Evolutionary conservation across 2,329 filamentous ascomycete species (phyloP).

Genomic region (Xylariaceae sp.): DNA sequence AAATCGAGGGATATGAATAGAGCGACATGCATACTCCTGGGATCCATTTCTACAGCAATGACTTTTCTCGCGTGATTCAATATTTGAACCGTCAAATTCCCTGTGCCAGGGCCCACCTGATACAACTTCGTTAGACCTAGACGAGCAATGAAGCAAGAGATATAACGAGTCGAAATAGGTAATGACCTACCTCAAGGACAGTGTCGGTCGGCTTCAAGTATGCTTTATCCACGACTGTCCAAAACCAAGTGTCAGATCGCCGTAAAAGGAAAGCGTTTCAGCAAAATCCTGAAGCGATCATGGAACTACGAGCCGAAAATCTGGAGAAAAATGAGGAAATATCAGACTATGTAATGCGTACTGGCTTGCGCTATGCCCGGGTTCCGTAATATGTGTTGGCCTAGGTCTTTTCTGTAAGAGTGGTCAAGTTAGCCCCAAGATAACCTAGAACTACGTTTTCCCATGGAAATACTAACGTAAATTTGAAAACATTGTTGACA

Average conservation of each 20-base stretch:
- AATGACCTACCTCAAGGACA: slow-evolving; percentile 79
- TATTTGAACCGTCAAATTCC: slow-evolving; percentile 83
- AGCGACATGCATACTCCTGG: slow-evolving; percentile 51
- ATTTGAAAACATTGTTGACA: slow-evolving; percentile 89
- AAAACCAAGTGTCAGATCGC: slow-evolving; percentile 61
- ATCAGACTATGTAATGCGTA: not conserved
- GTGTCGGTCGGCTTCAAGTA: slow-evolving; percentile 84
- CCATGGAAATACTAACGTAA: slow-evolving; percentile 46
- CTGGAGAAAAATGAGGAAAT: not conserved
- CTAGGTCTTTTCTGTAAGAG: slow-evolving; percentile 52
- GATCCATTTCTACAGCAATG: slow-evolving; percentile 84
- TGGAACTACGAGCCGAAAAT: not conserved
- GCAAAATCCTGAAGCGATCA: not conserved
- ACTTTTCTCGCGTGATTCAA: slow-evolving; percentile 78
- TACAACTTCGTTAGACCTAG: slow-evolving; percentile 1
- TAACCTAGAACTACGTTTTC: not conserved
- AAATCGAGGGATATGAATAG: not conserved
- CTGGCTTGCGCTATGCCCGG: slow-evolving; percentile 21
- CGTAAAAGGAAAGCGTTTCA: not conserved
- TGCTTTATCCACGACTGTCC: slow-evolving; percentile 70
- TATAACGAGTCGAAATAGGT: not conserved
- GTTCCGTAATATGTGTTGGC: slow-evolving; percentile 73
- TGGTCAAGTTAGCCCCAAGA: not conserved
- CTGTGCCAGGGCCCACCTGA: slow-evolving; percentile 73
- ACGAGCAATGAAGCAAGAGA: not conserved